Evolutionary conservation across 176 grass and related monocot genomes (phyloP), one percentile per base, ranked within the genome.

Genomic region (Bothriochloa decipiens): DNA sequence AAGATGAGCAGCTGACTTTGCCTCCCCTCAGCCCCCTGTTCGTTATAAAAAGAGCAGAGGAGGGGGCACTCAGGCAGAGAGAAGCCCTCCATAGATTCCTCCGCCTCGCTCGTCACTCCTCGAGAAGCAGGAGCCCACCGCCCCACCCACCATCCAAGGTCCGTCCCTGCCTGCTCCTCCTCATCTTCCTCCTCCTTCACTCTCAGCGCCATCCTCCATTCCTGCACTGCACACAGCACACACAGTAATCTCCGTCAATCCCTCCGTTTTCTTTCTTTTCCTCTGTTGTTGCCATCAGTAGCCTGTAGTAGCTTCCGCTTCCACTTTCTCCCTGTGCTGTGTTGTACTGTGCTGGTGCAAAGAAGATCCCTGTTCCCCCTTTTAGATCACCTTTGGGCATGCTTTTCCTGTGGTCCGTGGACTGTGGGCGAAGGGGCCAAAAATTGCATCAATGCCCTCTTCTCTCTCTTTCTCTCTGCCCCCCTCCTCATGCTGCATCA

Each of bases 1-100:
- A 39, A 83, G 88, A 87, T 68, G 74, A 83, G 80, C 32, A 68
- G 88, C 22, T 83, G 84, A 36, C 45, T 82, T 9, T 83, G 79
- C 67, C 84, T 90, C 33, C 88, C 88, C 58, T 26, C 2, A 32
- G 29, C 2, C 29, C 29, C 29, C 29, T 32, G 29, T 32, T 32
- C 29, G 4, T 62, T 62, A 62, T 62, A 62, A 62, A 25, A 62
- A 12, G 67, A 71, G 70, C 77, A 16, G 58, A 18, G 47, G 35
- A 28, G 3, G 25, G 74, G 0, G 35, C 35, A 36, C 35, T 36
- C 4, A 3, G 35, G 71, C 82, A 3, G 25, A 23, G 25, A 23
- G 67, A 28, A 83, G 69, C 70, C 58, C 26, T 50, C 88, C 29
- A 14, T 57, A 78, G 52, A 86, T 73, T 28, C 79, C 33, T 64